Evolutionary conservation across 805 yeast genomes (phyloP), one percentile per base, ranked within the genome.

Genomic region (Nakazawaea siamensis): DNA sequence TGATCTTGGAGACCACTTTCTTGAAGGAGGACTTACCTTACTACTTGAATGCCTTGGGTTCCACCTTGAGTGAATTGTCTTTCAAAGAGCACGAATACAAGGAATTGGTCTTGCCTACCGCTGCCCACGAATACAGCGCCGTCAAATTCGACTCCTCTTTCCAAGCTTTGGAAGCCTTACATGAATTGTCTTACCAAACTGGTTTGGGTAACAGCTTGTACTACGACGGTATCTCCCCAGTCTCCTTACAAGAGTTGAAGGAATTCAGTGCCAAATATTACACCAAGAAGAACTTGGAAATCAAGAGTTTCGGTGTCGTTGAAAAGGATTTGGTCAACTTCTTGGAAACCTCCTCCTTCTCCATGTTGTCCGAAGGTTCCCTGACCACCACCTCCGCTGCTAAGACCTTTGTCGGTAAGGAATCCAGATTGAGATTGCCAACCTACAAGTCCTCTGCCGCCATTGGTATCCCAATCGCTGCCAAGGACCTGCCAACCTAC

Each of bases 1-100:
- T 92, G 45, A 74, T 83, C 43, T 73, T 90, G 53, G 71, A 74
- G 47, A 80, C 97, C 41, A 70, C 73, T 49, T 92, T 92, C 68
- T 72, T 90, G 62, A 78, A 79, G 57, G 84, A 82, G 62, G 83
- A 80, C 57, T 74, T 92, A 54, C 97, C 97, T 41, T 92, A 78
- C 72, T 92, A 75, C 60, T 94, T 90, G 44, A 81, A 81, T 51
- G 82, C 85, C 20, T 64, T 92, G 39, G 90, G 84, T 52, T 79
- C 79, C 50, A 82, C 81, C 38, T 55, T 82, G 38, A 60, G 78
- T 53, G 70, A 71, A 58, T 74, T 94, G 31, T 61, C 78, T 25
- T 88, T 69, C 76, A 81, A 80, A 63, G 77, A 80, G 35, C 86
- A 85, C 64, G 96, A 92, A 68, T 68, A 81, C 42, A 60, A 62